Base-by-base conservation (phyloP, 2,329 filamentous ascomycete species). In the Alternaria atra region DNA sequence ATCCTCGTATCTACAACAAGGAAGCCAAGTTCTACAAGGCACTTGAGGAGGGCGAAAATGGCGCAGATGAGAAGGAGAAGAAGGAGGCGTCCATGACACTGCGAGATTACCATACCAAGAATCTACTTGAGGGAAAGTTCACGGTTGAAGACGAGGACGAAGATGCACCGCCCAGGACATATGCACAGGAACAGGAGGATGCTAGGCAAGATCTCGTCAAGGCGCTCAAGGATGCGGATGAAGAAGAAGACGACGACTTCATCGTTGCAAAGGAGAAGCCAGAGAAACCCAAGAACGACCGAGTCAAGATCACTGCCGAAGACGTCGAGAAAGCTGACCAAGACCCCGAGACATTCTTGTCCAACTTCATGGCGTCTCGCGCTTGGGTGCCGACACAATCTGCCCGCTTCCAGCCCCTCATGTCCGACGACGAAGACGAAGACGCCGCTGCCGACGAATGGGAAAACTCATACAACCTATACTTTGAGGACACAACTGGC, bases 381-480 rank as follows among this genome's bases (percentile, higher is more conserved):
- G 94, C 94, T 15, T 99, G 95, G 95, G 86, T 94, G 6, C 88
- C 91, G 0, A 86, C 86, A 9, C 87, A 87, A 53, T 84, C 84
- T 42, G 84, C 87, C 23, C 86, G 86, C 42, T 93, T 92, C 80
- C 85, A 94, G 70, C 91, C 94, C 0, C 91, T 99, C 58, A 93
- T 97, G 74, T 97, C 93, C 0, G 95, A 99, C 69, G 93, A 97
- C 52, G 92, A 88, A n/a, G 87, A 89, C 6, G 86, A 92, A 43
- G 88, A 91, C 30, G 85, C 87, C 29, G 85, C 87, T 46, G 94
- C 94, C 27, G 94, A 98, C 44, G 88, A 90, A 62, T 97, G 94
- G 73, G 95, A 99, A 80, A 86, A 91, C 66, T 94, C 94, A 5
- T 99, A 97, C 82, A 99, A 99, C 81, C 82, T 97, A 80, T 91